These are phyloP conservation scores for Dryas drummondii DNA, from an alignment of 306 rosid genomes.

Conservation along the genomic window DNA sequence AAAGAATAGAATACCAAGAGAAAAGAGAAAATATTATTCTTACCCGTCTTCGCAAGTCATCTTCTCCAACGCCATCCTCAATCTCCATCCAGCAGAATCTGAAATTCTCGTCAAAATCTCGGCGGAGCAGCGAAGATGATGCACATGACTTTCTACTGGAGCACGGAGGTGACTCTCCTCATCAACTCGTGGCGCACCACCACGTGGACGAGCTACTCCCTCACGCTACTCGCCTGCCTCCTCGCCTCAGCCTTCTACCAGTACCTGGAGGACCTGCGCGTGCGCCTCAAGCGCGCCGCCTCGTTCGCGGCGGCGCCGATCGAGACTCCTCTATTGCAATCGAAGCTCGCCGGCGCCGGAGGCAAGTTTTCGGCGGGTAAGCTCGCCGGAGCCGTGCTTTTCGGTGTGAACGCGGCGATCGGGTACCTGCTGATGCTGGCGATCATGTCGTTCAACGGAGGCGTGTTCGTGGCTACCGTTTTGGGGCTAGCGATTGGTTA, in stretches of 20 bases:
- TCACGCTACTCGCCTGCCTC: constrained; percentile 64
- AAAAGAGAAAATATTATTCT: background rate
- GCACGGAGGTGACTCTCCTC: constrained; percentile 65
- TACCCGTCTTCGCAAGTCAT: background rate
- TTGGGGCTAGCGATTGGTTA: constrained; percentile 78
- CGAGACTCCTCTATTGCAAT: constrained; percentile 51
- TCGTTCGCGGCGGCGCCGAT: constrained; percentile 44
- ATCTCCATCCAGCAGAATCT: no score
- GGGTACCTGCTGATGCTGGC: constrained; percentile 90
- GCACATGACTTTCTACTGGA: constrained; percentile 99
- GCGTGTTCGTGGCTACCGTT: constrained; percentile 72
- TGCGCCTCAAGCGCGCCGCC: constrained; percentile 51
- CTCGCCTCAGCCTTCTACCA: constrained; percentile 70
- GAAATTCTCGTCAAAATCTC: no score
- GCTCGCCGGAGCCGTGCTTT: constrained; percentile 60
- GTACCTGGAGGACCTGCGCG: constrained; percentile 65
- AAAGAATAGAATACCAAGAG: background rate
- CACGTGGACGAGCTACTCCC: constrained; percentile 58
- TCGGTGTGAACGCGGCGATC: constrained; percentile 76
- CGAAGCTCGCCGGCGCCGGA: constrained; percentile 16
- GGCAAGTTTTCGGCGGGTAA: constrained; percentile 29
- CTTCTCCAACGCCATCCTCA: background rate
- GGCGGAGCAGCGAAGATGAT: constrained; percentile 56
- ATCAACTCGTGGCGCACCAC: constrained; percentile 72
- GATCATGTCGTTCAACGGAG: constrained; percentile 88